Conservation (phyloP, 2,329 filamentous ascomycete species). For the Penicillium sp. region DNA sequence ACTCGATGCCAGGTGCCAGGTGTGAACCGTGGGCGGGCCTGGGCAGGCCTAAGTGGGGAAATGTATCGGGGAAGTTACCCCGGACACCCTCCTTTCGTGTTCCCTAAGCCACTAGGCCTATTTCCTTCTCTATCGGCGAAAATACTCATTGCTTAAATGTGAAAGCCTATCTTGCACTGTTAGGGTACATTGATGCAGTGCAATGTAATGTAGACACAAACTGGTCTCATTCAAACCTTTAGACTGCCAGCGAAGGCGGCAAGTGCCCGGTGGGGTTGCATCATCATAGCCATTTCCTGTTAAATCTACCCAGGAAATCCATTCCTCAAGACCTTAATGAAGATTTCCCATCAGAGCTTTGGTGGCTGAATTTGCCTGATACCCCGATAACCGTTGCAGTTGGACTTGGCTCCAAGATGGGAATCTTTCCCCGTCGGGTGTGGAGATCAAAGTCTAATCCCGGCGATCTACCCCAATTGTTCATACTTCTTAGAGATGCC, state of each 20-base stretch:
- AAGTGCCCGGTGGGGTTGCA: background rate
- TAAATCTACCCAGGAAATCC: background rate
- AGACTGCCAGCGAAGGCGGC: background rate
- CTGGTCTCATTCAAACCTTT: background rate
- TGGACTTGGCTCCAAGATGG: background rate
- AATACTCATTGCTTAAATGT: too few relatives aligned
- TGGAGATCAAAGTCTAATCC: background rate
- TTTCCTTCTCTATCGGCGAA: background rate
- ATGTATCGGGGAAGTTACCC: constrained; percentile 12
- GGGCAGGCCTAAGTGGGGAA: background rate
- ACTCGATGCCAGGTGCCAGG: background rate
- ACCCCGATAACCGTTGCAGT: background rate
- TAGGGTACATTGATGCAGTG: background rate
- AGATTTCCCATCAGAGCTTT: background rate
- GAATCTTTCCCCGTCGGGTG: background rate
- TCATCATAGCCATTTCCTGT: background rate
- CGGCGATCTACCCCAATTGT: background rate
- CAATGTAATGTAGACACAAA: background rate
- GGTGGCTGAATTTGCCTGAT: background rate
- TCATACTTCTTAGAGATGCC: background rate
- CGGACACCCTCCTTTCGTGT: background rate
- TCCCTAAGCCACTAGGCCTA: background rate
- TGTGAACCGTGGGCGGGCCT: background rate
- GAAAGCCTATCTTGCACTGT: background rate
- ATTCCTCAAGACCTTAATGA: background rate